phyloP scores from a whole-genome alignment of 805 yeast genomes.

The Candida ipomoeae region DNA sequence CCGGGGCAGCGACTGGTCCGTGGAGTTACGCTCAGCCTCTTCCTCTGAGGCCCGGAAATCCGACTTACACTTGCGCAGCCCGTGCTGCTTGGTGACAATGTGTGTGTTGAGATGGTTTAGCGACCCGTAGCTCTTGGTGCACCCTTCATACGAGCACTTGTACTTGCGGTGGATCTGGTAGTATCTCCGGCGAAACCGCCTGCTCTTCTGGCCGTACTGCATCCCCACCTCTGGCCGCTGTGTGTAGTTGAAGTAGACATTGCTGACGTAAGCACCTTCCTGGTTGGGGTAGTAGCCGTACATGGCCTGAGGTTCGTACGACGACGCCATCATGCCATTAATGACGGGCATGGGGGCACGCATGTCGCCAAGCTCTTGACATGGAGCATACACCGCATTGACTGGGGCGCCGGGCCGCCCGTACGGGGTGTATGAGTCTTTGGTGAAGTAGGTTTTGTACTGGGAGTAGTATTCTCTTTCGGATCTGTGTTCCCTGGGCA shows the following conservation, averaged over 20 bases:
- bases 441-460: not conserved
- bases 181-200: conserved; percentile 19
- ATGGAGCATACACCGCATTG: not conserved
- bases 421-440: not conserved
- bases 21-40: not conserved
- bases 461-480: not conserved
- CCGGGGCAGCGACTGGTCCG: not conserved
- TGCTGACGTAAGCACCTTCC: not conserved
- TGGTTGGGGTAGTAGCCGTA: not conserved
- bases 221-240: not conserved
- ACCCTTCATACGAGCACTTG: conserved; percentile 34
- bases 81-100: conserved; percentile 43
- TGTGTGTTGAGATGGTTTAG: conserved; percentile 43
- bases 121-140: conserved; percentile 40
- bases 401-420: not conserved
- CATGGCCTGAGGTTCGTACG: not conserved
- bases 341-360: not conserved
- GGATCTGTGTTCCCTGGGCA: not conserved
- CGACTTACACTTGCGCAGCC: conserved; percentile 38
- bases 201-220: conserved; percentile 9
- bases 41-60: conserved; percentile 24
- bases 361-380: not conserved
- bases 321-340: not conserved
- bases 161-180: conserved; percentile 24
- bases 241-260: not conserved